Evolutionary conservation across 2,329 filamentous ascomycete species (phyloP), one percentile per base, ranked within the genome.

Genomic region (Apiospora marii): DNA sequence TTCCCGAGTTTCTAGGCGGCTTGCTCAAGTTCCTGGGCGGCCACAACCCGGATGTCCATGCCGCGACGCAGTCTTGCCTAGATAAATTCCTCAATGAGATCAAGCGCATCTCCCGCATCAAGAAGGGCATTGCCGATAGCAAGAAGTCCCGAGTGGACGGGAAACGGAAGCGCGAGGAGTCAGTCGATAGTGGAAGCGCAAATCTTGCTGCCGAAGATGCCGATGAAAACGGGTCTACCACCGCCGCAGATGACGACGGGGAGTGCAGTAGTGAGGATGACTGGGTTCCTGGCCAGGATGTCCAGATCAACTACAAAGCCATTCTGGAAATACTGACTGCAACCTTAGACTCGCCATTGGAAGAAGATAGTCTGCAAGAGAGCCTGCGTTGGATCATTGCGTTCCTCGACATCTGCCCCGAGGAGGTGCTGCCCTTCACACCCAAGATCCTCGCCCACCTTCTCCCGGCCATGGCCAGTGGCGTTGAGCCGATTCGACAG

Each of bases 201-300:
- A 87, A 85, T 6, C 87, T 87, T 7, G 88, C 87, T 22, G 84
- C 86, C 14, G 91, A 92, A 61, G 88, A 91, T 73, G 90, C 88
- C 5, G 88, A 89, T 43, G 89, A 92, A 73, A 84, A 91, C 37
- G 89, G 85, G 68, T 90, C 90, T 13, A 88, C 89, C 19, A 86
- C 87, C 30, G 84, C 83, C 24, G 85, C 85, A 43, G 89, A 91
- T 6, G 87, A 88, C 2, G 88, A 88, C 46, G 73, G 73, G 13
- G 89, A 89, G 43, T 84, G 87, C 22, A 91, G 90, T 74, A 91
- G 89, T 64, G 95, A 98, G 77, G 95, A 95, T 73, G 96, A 98
- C 80, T 99, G 96, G 95, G 92, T 98, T 67, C 97, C 97, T 0
- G 96, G 97, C 0, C 96, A 99, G 83, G 96, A 99, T 81, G 95